These are phyloP conservation scores for Apiospora malaysiana DNA, from an alignment of 2,329 filamentous ascomycete genomes.

Conservation along the genomic window DNA sequence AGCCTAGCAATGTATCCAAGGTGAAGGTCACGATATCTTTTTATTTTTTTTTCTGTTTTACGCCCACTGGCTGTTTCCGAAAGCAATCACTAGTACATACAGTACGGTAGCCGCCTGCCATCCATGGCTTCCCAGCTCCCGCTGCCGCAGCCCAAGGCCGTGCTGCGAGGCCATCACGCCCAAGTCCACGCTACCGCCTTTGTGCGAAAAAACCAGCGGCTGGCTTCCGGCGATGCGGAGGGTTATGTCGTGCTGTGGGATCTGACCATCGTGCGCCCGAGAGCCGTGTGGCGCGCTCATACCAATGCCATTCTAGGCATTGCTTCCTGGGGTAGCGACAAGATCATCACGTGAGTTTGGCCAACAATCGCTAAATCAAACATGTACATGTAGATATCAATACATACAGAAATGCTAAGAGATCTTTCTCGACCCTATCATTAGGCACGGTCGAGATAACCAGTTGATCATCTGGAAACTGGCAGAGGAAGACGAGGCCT, in stretches of 20 bases:
- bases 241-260: constrained; percentile 91
- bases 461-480: constrained; percentile 86
- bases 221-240: constrained; percentile 87
- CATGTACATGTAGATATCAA: background rate
- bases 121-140: constrained; percentile 34
- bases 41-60: background rate
- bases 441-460: constrained; percentile 88
- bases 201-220: constrained; percentile 72
- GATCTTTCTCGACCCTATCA: background rate
- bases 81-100: background rate
- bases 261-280: constrained; percentile 77
- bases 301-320: constrained; percentile 77
- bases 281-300: constrained; percentile 88
- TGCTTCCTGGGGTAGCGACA: constrained; percentile 72
- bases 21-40: background rate
- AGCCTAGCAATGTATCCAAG: background rate
- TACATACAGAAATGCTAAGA: background rate
- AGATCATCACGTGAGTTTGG: constrained; percentile 82
- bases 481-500: constrained; percentile 61
- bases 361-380: background rate
- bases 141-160: constrained; percentile 57
- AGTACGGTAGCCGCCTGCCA: no score
- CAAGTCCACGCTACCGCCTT: constrained; percentile 82
- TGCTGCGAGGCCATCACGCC: constrained; percentile 84
- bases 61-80: background rate